Conservation (phyloP, 768 basidiomycete species). For the Hypsizygus marmoreus region DNA sequence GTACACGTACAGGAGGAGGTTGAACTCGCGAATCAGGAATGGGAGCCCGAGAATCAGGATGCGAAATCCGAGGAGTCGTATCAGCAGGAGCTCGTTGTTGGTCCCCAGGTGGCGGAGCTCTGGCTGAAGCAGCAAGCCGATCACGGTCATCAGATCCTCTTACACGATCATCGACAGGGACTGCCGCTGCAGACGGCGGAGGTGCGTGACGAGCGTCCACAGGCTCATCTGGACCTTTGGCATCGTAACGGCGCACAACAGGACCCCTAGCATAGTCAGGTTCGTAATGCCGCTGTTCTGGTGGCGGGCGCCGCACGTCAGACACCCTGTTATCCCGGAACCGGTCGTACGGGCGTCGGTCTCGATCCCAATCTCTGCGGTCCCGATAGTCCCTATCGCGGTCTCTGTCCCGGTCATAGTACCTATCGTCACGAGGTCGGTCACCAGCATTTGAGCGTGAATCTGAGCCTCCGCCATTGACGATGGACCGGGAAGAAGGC, state of each 20-base stretch:
- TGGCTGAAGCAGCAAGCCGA: conserved; percentile 15
- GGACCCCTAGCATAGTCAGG: conserved; percentile 35
- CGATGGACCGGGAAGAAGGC: conserved; percentile 13
- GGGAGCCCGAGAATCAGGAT: conserved; percentile 27
- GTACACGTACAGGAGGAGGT: conserved; percentile 16
- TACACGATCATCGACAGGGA: conserved; percentile 15
- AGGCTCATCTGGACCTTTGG: conserved; percentile 20
- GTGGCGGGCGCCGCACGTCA: conserved; percentile 41
- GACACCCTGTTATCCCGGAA: conserved; percentile 20
- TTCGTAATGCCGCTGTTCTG: conserved; percentile 51
- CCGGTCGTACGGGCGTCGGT: conserved; percentile 37
- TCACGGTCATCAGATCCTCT: conserved; percentile 21
- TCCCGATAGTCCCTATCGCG: conserved; percentile 37
- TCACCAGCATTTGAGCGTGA: conserved; percentile 16
- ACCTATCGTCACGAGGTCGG: conserved; percentile 29
- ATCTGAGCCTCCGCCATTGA: conserved; percentile 14
- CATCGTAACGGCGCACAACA: conserved; percentile 23
- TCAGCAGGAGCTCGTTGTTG: conserved; percentile 29
- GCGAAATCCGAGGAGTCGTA: conserved; percentile 24
- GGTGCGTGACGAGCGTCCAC: conserved; percentile 23
- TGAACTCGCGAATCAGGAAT: conserved; percentile 20
- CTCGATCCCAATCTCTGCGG: conserved; percentile 29
- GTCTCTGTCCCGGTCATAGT: conserved; percentile 37
- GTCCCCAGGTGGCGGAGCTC: conserved; percentile 17
- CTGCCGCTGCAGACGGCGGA: conserved; percentile 10